Conservation (phyloP, 495 filamentous ascomycete species). For the Recurvomyces mirabilis region DNA sequence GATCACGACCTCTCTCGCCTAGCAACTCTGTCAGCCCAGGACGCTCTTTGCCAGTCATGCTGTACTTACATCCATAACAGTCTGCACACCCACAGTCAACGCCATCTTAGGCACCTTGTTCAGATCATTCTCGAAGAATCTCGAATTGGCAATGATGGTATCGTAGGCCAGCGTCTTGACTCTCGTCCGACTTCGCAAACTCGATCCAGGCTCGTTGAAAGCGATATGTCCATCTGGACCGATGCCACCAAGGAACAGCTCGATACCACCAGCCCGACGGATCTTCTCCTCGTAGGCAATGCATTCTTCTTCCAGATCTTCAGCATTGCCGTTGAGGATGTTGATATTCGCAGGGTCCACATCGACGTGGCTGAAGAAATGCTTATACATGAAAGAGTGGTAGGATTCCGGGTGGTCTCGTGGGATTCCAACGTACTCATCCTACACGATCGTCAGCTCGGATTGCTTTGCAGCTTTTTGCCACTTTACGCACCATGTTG, state of each 20-base stretch:
- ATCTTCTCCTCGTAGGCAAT: slow-evolving; percentile 70
- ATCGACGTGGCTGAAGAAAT: slow-evolving; percentile 83
- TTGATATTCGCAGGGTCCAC: slow-evolving; percentile 69
- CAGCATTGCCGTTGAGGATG: slow-evolving; percentile 74
- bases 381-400: slow-evolving; percentile 83
- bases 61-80: slow-evolving; percentile 53
- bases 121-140: slow-evolving; percentile 70
- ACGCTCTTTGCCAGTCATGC: background rate
- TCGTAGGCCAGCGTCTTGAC: slow-evolving; percentile 83
- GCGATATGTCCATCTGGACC: slow-evolving; percentile 81
- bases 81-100: slow-evolving; percentile 79
- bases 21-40: background rate
- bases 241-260: slow-evolving; percentile 76
- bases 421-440: slow-evolving; percentile 77
- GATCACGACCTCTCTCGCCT: slow-evolving; percentile 58
- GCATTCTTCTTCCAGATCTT: slow-evolving; percentile 66
- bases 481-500: slow-evolving; percentile 59
- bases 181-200: slow-evolving; percentile 63
- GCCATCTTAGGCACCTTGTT: slow-evolving; percentile 69
- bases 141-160: slow-evolving; percentile 72
- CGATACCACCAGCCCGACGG: slow-evolving; percentile 62
- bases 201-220: slow-evolving; percentile 82
- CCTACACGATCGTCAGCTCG: slow-evolving; percentile 35
- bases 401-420: slow-evolving; percentile 74
- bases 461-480: background rate